Evolutionary conservation across 2,329 filamentous ascomycete genomes (phyloP).

Genomic region (Cyphellophora attinorum): DNA sequence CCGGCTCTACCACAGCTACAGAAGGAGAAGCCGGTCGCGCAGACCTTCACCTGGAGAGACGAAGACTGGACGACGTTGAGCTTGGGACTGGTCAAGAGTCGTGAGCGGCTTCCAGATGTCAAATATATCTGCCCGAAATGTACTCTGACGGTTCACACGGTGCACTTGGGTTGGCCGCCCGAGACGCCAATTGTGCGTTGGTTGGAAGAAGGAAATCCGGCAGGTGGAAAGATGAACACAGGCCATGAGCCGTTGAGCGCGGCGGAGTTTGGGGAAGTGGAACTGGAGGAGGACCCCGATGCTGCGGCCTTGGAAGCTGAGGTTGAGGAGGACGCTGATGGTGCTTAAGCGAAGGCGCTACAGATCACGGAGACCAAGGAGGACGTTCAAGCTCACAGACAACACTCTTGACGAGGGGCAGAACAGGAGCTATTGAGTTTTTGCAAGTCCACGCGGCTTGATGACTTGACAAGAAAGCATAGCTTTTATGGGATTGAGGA

Average conservation of each 20-base stretch:
- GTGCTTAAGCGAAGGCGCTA: too few relatives aligned
- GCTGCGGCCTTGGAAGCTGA: too few relatives aligned
- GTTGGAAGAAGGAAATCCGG: slow-evolving; percentile 1
- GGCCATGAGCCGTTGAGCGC: not conserved
- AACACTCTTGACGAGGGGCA: too few relatives aligned
- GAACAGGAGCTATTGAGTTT: too few relatives aligned
- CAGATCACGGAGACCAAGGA: too few relatives aligned
- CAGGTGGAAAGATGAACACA: not conserved
- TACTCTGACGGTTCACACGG: not conserved
- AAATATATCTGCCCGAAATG: not conserved
- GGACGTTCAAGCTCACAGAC: too few relatives aligned
- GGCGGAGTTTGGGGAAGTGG: not conserved
- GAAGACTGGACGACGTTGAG: not conserved
- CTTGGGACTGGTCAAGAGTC: not conserved
- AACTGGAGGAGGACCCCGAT: not conserved
- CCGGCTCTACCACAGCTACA: not conserved
- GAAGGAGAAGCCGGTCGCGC: not conserved
- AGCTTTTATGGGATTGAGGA: too few relatives aligned
- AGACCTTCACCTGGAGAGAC: not conserved
- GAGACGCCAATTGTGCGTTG: not conserved
- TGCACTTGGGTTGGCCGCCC: not conserved
- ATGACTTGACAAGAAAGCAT: too few relatives aligned
- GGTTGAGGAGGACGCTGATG: too few relatives aligned
- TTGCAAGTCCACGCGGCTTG: too few relatives aligned
- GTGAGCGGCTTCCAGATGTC: not conserved